Evolutionary conservation across 2,329 filamentous ascomycete species (phyloP), one percentile per base, ranked within the genome.

Genomic region (Claviceps quebecensis): DNA sequence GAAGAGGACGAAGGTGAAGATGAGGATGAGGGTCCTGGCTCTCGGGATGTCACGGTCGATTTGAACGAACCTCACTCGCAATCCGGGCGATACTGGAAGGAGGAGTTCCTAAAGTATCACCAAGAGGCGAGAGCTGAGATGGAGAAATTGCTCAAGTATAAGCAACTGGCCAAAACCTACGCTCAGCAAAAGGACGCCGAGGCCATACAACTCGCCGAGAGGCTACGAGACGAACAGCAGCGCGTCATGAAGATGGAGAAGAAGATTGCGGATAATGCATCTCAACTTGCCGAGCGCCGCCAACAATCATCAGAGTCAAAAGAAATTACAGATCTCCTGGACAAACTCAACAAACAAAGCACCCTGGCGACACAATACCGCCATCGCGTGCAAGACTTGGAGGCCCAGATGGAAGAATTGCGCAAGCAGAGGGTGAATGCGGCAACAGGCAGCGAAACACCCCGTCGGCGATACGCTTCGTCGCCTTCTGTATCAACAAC

Each of bases 11-110:
- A 17, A 8, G 23, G n/a, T 7, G 74, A 76, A 46, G 72, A 76
- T 7, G 70, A 69, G 13, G 66, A 70, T 4, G 69, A 70, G 16
- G 66, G 67, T 39, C 62, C 67, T 37, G 69, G 67, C 57, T 76
- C 79, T 49, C 72, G 75, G 51, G 83, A 88, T 58, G 69, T 81
- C 52, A 87, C 84, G 0, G 67, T 83, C 47, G 85, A 89, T 59
- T 68, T 87, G 47, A 83, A 84, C 55, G 81, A 87, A 59, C 86
- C 86, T 6, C 78, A 81, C 56, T 87, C 85, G 2, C 77, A 84
- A 53, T 88, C 85, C 4, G 86, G 85, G 6, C 81, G 77, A 59
- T 89, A 86, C 66, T 91, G 86, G 86, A 90, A 90, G 66, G 75
- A 78, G 23, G 79, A 88, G 61, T 90, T 86, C 59, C 77, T 87